These are phyloP conservation scores for Cylindrotheca closterium DNA, from an alignment of 108 stramenopile species.

Conservation along the genomic window DNA sequence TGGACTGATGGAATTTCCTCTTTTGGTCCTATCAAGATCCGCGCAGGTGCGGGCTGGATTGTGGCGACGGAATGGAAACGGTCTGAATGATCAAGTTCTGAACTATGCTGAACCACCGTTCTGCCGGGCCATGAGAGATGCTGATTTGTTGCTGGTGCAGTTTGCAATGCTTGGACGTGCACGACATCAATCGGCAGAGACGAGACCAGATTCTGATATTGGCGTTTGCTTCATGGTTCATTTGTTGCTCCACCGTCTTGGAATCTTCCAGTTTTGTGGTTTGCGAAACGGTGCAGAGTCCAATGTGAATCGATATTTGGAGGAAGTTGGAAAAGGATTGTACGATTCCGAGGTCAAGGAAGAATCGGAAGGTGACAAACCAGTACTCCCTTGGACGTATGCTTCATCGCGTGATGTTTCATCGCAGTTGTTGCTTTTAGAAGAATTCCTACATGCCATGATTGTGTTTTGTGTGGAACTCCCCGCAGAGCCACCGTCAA, in stretches of 20 bases:
- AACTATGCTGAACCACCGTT: constrained; percentile 94
- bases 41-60: constrained; percentile 89
- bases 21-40: constrained; percentile 62
- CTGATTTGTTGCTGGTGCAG: constrained; percentile 83
- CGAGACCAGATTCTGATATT: constrained; percentile 30
- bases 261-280: constrained; percentile 64
- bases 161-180: constrained; percentile 68
- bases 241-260: constrained; percentile 71
- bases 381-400: constrained; percentile 59
- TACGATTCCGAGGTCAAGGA: constrained; percentile 52
- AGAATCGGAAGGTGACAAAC: constrained; percentile 18
- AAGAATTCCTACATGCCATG: constrained; percentile 70
- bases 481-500: constrained; percentile 53
- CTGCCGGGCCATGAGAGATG: constrained; percentile 87
- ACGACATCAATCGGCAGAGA: constrained; percentile 19
- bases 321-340: constrained; percentile 53
- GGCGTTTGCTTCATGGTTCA: constrained; percentile 49
- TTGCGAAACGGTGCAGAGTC: constrained; percentile 54
- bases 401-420: constrained; percentile 54
- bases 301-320: constrained; percentile 47
- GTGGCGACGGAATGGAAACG: constrained; percentile 93
- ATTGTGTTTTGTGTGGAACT: constrained; percentile 74
- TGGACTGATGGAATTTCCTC: constrained; percentile 83
- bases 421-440: constrained; percentile 48
- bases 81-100: constrained; percentile 80